phyloP scores from a whole-genome alignment of 768 basidiomycete genomes.

The Sistotremastrum suecicum region DNA sequence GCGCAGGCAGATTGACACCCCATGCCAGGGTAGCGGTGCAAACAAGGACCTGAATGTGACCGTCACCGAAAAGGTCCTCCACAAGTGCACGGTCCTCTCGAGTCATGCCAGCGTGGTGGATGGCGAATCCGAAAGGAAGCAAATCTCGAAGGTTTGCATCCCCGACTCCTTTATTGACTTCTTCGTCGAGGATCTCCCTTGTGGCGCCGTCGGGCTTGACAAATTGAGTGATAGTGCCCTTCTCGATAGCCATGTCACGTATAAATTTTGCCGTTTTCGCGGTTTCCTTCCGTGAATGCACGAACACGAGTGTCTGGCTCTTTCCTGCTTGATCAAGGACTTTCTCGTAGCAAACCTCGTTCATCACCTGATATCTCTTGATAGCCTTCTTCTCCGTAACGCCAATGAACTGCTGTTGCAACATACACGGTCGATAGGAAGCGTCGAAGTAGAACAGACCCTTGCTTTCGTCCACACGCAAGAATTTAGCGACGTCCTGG shows the following conservation, averaged over 20 bases:
- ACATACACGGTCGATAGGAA: constrained; percentile 82
- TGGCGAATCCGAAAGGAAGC: constrained; percentile 91
- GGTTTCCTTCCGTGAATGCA: constrained; percentile 97
- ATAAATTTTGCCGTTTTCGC: constrained; percentile 93
- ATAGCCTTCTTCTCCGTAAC: constrained; percentile 99
- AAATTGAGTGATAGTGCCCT: constrained; percentile 92
- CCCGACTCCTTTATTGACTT: constrained; percentile 59
- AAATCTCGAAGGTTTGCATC: constrained; percentile 79
- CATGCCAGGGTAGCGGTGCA: constrained; percentile 98
- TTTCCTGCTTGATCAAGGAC: constrained; percentile 84
- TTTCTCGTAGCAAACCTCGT: constrained; percentile 99
- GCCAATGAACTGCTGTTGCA: constrained; percentile 94
- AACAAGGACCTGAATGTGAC: constrained; percentile 85
- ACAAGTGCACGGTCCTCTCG: constrained; percentile 82
- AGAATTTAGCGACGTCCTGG: constrained; percentile 93
- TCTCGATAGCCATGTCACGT: constrained; percentile 89
- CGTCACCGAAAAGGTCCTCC: constrained; percentile 89
- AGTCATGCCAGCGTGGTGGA: constrained; percentile 96
- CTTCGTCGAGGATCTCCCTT: constrained; percentile 77
- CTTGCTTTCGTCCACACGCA: constrained; percentile 82
- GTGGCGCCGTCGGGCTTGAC: constrained; percentile 88
- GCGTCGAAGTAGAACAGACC: constrained; percentile 97
- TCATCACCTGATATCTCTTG: constrained; percentile 95
- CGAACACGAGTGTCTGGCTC: constrained; percentile 91
- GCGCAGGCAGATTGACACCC: constrained; percentile 98